Evolutionary conservation across 2,329 filamentous ascomycete genomes (phyloP).

Genomic region (Monilinia aucupariae): DNA sequence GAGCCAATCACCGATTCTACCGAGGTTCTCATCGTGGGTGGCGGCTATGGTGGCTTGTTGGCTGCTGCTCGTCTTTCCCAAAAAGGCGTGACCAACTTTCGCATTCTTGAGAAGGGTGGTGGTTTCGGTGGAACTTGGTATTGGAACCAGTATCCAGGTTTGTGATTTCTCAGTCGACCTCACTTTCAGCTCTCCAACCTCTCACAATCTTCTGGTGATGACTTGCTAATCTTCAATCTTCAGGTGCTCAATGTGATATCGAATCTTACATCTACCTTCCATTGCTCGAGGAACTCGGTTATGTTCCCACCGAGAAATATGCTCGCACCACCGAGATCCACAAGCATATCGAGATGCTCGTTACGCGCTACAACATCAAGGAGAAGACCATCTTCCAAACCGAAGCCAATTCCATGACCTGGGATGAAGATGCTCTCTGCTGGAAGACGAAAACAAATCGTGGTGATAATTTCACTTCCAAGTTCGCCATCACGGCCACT

Average conservation of each 20-base stretch:
- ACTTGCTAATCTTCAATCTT: conserved; percentile 51
- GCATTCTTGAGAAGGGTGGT: conserved; percentile 40
- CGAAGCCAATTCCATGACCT: conserved; percentile 46
- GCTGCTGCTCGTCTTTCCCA: conserved; percentile 40
- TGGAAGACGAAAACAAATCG: conserved; percentile 48
- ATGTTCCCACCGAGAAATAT: conserved; percentile 49
- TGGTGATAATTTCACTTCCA: conserved; percentile 49
- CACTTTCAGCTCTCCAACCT: neutral
- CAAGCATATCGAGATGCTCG: conserved; percentile 48
- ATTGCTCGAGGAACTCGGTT: conserved; percentile 14
- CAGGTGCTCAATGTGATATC: conserved; percentile 30
- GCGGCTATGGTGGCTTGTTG: conserved; percentile 38
- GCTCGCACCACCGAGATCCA: conserved; percentile 56
- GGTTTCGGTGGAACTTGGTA: conserved; percentile 45
- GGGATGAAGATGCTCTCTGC: conserved; percentile 47
- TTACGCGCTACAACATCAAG: conserved; percentile 49
- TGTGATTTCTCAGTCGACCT: conserved; percentile 30
- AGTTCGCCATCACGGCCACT: conserved; percentile 53
- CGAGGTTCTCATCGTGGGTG: conserved; percentile 39
- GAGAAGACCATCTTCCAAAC: conserved; percentile 54
- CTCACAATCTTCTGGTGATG: conserved; percentile 43
- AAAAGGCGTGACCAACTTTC: conserved; percentile 41
- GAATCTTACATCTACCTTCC: conserved; percentile 18
- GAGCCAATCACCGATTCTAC: conserved; percentile 8
- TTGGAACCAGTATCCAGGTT: conserved; percentile 53